These are phyloP conservation scores for Citrus cavaleriei DNA, from an alignment of 345 rosid genomes.

Conservation along the genomic window DNA sequence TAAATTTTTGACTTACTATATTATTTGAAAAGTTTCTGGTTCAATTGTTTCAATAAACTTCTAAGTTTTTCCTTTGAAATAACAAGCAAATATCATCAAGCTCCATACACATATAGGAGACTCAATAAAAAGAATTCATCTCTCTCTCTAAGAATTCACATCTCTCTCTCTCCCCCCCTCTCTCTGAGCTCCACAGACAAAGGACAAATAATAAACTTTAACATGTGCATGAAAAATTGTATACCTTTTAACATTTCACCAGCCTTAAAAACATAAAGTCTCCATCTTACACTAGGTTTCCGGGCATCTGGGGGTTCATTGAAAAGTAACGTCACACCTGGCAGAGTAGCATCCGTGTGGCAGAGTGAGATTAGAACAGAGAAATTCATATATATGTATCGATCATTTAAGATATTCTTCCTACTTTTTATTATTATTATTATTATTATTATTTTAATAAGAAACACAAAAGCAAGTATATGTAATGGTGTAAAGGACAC, in stretches of 20 bases:
- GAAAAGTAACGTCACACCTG: constrained; percentile 85
- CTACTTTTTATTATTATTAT: not conserved
- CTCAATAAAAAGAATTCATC: not conserved
- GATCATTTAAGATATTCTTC: not conserved
- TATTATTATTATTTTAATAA: too few species aligned
- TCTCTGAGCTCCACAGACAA: not conserved
- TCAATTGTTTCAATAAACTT: not conserved
- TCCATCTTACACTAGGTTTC: constrained; percentile 83
- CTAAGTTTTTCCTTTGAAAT: not conserved
- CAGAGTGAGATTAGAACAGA: not conserved
- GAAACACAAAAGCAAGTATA: too few species aligned
- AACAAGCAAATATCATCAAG: not conserved
- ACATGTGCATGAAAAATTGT: not conserved
- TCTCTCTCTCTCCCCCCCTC: not conserved
- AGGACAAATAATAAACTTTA: not conserved
- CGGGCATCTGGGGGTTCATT: constrained; percentile 92
- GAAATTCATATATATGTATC: not conserved
- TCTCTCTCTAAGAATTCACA: not conserved
- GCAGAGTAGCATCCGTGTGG: not conserved
- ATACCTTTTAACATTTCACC: constrained; percentile 83
- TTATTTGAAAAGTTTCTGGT: not conserved
- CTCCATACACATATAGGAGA: not conserved
- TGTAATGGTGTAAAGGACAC: too few species aligned
- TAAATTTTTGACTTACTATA: not conserved
- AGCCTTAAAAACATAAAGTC: constrained; percentile 85